Conservation (phyloP, 495 filamentous ascomycete species). For the Xylaria bambusicola region DNA sequence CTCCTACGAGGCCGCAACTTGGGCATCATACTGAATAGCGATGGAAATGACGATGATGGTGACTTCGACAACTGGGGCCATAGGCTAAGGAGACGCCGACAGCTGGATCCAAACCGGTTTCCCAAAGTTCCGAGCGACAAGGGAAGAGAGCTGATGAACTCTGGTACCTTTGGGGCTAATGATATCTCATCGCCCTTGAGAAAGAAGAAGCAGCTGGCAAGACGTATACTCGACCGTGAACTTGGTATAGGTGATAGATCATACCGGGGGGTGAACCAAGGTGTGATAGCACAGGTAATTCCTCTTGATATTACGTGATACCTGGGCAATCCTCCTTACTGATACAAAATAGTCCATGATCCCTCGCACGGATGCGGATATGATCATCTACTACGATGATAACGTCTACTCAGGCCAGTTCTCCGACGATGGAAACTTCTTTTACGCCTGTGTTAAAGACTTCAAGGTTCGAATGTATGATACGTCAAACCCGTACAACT, state of each 20-base stretch:
- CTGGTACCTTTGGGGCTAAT: conserved; percentile 73
- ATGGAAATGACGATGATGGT: conserved; percentile 47
- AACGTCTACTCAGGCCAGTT: conserved; percentile 96
- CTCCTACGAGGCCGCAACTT: conserved; percentile 47
- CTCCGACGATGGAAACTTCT: conserved; percentile 95
- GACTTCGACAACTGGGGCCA: conserved; percentile 30
- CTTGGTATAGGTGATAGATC: conserved; percentile 62
- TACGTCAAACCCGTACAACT: conserved; percentile 91
- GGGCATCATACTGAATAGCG: conserved; percentile 37
- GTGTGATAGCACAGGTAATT: conserved; percentile 60
- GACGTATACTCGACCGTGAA: conserved; percentile 75
- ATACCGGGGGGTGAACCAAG: conserved; percentile 56
- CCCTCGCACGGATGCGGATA: conserved; percentile 77
- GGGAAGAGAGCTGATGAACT: conserved; percentile 74
- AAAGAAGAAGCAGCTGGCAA: conserved; percentile 62
- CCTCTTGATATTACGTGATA: not conserved
- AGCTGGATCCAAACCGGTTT: conserved; percentile 51
- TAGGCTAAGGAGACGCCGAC: conserved; percentile 34
- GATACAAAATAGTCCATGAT: conserved; percentile 50
- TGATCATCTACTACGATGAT: conserved; percentile 81
- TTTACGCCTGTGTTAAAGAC: conserved; percentile 92
- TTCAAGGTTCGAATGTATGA: conserved; percentile 96
- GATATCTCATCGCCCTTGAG: conserved; percentile 54
- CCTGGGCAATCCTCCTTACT: not conserved
- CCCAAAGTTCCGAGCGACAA: conserved; percentile 78